Conservation (phyloP, 2,329 filamentous ascomycete genomes). For the Sclerotinia borealis region DNA sequence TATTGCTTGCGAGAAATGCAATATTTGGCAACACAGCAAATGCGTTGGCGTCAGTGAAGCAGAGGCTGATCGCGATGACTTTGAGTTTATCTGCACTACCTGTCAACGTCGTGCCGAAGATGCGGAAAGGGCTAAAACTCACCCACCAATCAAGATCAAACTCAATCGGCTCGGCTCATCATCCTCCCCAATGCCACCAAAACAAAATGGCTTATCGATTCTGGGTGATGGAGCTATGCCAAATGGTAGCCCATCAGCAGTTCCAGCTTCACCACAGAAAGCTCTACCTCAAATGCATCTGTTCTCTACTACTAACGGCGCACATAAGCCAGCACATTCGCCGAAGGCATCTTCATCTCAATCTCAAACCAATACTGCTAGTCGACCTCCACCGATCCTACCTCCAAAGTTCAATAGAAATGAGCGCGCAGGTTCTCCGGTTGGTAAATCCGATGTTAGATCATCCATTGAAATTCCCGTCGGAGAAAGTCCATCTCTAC, state of each 20-base stretch:
- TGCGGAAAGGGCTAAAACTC: slow-evolving; percentile 54
- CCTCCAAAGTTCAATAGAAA: slow-evolving; percentile 5
- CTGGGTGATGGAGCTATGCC: neutral
- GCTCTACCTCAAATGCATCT: slow-evolving; percentile 14
- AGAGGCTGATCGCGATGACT: slow-evolving; percentile 78
- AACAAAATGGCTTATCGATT: slow-evolving; percentile 19
- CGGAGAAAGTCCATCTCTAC: slow-evolving; percentile 9
- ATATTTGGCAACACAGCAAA: slow-evolving; percentile 93
- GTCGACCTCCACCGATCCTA: neutral
- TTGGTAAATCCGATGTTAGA: neutral
- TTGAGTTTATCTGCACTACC: slow-evolving; percentile 76
- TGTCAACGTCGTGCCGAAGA: slow-evolving; percentile 67
- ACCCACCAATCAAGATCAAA: slow-evolving; percentile 51
- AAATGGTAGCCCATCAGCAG: slow-evolving; percentile 16
- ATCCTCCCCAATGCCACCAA: slow-evolving; percentile 36
- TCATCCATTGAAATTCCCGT: neutral
- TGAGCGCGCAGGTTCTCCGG: slow-evolving; percentile 23
- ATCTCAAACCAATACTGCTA: slow-evolving; percentile 8
- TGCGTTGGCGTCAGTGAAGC: slow-evolving; percentile 75
- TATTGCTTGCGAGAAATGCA: slow-evolving; percentile 88
- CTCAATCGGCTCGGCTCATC: slow-evolving; percentile 43
- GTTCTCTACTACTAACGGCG: slow-evolving; percentile 14
- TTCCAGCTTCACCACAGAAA: slow-evolving; percentile 18
- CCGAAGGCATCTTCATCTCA: neutral
- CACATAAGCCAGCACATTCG: slow-evolving; percentile 12